These are phyloP conservation scores for Xylaria sp. DNA, from an alignment of 2,329 filamentous ascomycete genomes.

Conservation along the genomic window DNA sequence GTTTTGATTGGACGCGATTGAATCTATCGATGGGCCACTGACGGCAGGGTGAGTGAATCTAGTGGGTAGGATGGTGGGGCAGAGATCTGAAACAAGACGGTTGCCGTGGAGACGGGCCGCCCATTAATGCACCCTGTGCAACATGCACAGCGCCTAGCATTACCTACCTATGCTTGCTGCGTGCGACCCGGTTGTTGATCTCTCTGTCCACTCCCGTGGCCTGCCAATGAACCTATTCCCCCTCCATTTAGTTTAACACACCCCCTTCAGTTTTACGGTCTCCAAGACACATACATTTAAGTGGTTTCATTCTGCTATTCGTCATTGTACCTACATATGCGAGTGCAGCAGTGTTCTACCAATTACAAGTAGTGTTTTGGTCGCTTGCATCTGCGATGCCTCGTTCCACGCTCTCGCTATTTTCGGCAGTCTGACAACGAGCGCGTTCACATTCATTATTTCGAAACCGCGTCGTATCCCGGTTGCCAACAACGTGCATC, in stretches of 20 bases:
- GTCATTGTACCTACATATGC: constrained; percentile 35
- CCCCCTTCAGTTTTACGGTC: constrained; percentile 16
- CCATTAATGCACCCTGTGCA: constrained; percentile 16
- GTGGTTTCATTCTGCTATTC: constrained; percentile 42
- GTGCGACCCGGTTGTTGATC: constrained; percentile 45
- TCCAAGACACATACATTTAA: constrained; percentile 34
- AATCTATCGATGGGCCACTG: constrained; percentile 31
- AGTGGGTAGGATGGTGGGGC: constrained; percentile 4
- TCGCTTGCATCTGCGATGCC: constrained; percentile 39
- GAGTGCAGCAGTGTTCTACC: constrained; percentile 9
- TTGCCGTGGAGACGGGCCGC: constrained; percentile 44
- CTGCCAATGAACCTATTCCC: constrained; percentile 38
- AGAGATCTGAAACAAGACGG: constrained; percentile 36
- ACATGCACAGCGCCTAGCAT: constrained; percentile 37
- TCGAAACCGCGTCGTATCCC: neutral
- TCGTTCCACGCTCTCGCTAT: constrained; percentile 28
- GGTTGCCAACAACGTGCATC: constrained; percentile 5
- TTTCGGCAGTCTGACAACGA: constrained; percentile 26
- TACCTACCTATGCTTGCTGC: constrained; percentile 15
- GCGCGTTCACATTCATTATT: constrained; percentile 22
- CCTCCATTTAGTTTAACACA: constrained; percentile 40
- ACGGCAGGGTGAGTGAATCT: constrained; percentile 5
- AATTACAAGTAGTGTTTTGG: constrained; percentile 34
- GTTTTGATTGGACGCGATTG: constrained; percentile 32
- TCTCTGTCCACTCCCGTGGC: constrained; percentile 14